Evolutionary conservation across 2,329 filamentous ascomycete species (phyloP), one percentile per base, ranked within the genome.

Genomic region (Endoconidiophora polonica): DNA sequence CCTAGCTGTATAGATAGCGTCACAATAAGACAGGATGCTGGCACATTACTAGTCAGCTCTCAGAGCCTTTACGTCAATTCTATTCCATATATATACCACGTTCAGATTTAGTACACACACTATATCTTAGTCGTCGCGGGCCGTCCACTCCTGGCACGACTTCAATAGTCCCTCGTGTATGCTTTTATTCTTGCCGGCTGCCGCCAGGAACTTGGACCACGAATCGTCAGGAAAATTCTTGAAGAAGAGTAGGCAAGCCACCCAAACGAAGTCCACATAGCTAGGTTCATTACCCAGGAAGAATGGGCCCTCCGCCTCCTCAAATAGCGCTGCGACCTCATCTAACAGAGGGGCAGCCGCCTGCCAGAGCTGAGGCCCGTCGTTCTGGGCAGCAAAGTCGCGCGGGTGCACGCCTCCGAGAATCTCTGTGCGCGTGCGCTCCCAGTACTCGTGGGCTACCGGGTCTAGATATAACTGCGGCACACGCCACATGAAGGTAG

Each of bases 191-290:
- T 70, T 65, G 0, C 68, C 67, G 1, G 60, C 63, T 23, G 58
- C 57, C 48, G 61, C 60, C 52, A 71, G 57, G 16, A 66, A 7
- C 43, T 61, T 59, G 16, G 63, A 59, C 5, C 61, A 65, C 2
- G 60, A 50, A 2, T 63, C 63, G 3, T 62, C 58, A 4, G 63
- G 65, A 3, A 68, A 55, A 1, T 59, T 56, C 53, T 61, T 56
- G 50, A 65, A 54, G 50, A 71, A 73, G 3, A 71, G 60, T 52
- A 79, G 54, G 33, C 65, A 64, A 1, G 66, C 66, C 0, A 69
- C 69, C 57, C 77, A 71, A 2, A 76, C 65, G 50, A 83, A 74
- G 58, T 79, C 77, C 3, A 70, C 71, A 59, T 74, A 81, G 37
- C 67, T 68, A 3, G 69, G 63, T 53, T 67, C 68, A 44, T 70